These are phyloP conservation scores for Petasospora fabianii DNA, from an alignment of 1,139 yeast genomes.

Conservation along the genomic window DNA sequence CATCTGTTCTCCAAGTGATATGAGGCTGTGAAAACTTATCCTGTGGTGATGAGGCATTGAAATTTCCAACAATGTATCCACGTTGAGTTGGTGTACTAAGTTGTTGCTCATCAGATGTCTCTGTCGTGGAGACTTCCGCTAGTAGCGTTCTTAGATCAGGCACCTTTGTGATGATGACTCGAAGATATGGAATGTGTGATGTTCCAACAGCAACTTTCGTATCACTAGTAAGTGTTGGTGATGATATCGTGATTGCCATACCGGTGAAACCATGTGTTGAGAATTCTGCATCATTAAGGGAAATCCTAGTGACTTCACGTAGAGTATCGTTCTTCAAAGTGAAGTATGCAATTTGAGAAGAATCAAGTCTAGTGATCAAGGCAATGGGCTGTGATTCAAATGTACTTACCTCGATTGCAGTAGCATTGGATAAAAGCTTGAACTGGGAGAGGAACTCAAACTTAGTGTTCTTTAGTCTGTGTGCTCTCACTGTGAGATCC, in stretches of 20 bases:
- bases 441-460: slow-evolving; percentile 32
- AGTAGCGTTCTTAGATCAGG: slow-evolving; percentile 30
- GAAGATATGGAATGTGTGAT: slow-evolving; percentile 73
- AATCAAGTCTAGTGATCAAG: slow-evolving; percentile 56
- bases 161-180: slow-evolving; percentile 51
- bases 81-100: slow-evolving; percentile 27
- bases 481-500: slow-evolving; percentile 48
- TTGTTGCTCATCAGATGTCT: slow-evolving; percentile 8
- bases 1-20: slow-evolving; percentile 38
- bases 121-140: background rate
- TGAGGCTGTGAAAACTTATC: slow-evolving; percentile 63
- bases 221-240: slow-evolving; percentile 1
- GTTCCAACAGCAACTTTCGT: slow-evolving; percentile 54
- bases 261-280: slow-evolving; percentile 56
- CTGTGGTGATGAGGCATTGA: slow-evolving; percentile 63
- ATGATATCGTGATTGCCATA: slow-evolving; percentile 15
- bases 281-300: slow-evolving; percentile 74
- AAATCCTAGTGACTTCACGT: slow-evolving; percentile 43
- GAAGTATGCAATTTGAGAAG: slow-evolving; percentile 52
- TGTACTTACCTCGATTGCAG: slow-evolving; percentile 41
- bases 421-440: slow-evolving; percentile 45
- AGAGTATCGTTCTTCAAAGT: slow-evolving; percentile 26
- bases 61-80: slow-evolving; percentile 51
- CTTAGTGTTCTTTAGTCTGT: slow-evolving; percentile 29
- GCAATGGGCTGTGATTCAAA: slow-evolving; percentile 34